phyloP scores from a whole-genome alignment of 2,329 filamentous ascomycete genomes.

The Gnomoniopsis smithogilvyi region DNA sequence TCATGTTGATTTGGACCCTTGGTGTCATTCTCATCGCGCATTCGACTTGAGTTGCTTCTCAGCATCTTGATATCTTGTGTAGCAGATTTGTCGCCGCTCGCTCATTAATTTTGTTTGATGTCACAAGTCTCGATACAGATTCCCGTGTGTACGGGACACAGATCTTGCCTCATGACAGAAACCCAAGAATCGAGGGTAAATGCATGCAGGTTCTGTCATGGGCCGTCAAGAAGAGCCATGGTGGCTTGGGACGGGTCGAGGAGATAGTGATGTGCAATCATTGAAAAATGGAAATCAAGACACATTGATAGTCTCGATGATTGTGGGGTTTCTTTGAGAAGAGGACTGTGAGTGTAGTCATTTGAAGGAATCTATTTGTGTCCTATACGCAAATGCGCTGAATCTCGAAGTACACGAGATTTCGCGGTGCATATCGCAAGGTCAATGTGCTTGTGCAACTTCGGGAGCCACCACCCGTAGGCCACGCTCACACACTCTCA shows the following conservation, averaged over 20 bases:
- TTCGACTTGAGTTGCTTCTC: background rate
- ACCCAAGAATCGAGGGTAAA: background rate
- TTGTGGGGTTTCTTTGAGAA: no score
- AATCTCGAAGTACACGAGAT: background rate
- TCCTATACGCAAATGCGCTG: background rate
- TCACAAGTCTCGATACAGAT: conserved; percentile 5
- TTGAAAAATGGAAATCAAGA: background rate
- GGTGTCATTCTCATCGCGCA: no score
- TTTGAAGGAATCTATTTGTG: background rate
- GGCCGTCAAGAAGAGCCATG: background rate
- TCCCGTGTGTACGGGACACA: conserved; percentile 1
- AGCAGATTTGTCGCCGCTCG: background rate
- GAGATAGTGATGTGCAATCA: background rate
- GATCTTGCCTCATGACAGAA: background rate
- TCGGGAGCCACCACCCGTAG: background rate
- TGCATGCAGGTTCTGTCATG: background rate
- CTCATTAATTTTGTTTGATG: conserved; percentile 9
- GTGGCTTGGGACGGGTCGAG: background rate
- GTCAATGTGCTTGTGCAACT: background rate
- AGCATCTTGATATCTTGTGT: background rate
- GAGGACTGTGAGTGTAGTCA: background rate
- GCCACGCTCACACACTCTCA: background rate
- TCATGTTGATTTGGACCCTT: background rate
- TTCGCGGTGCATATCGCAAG: background rate
- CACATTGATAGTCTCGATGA: background rate